phyloP scores from a whole-genome alignment of 257 asterid genomes.

The Solanum paucissectum region DNA sequence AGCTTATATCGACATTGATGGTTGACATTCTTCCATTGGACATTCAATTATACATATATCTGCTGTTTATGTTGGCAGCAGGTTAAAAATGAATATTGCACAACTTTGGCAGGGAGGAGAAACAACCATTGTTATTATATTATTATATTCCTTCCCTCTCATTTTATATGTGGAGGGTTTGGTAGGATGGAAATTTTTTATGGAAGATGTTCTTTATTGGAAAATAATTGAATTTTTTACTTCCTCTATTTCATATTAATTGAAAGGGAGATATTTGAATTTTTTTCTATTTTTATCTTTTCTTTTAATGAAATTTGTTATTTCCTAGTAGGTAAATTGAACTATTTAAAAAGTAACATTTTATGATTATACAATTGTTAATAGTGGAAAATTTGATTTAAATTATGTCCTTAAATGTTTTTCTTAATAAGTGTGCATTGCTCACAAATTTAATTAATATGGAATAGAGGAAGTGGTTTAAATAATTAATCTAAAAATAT shows the following conservation, averaged over 20 bases:
- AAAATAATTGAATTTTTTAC: background rate
- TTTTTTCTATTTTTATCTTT: too few relatives aligned
- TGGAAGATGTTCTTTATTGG: background rate
- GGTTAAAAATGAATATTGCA: background rate
- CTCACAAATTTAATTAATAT: too few relatives aligned
- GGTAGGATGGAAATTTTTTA: background rate
- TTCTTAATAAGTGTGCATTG: background rate
- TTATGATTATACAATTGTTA: background rate
- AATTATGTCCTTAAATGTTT: too few relatives aligned
- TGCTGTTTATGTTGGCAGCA: background rate
- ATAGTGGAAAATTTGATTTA: background rate
- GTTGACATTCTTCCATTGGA: background rate
- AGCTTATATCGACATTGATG: background rate
- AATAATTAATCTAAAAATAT: too few relatives aligned
- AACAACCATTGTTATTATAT: background rate
- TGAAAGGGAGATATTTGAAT: background rate
- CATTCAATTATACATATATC: background rate
- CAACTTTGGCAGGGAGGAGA: background rate
- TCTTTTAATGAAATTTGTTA: background rate
- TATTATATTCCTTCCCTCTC: background rate
- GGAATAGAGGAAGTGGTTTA: fast-evolving
- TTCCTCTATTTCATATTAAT: too few relatives aligned
- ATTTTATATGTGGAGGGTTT: background rate
- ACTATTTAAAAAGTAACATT: too few relatives aligned
- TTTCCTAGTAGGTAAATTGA: background rate